Evolutionary conservation across 2,329 filamentous ascomycete genomes (phyloP), one percentile per base, ranked within the genome.

Genomic region (Aspergillus sp.): DNA sequence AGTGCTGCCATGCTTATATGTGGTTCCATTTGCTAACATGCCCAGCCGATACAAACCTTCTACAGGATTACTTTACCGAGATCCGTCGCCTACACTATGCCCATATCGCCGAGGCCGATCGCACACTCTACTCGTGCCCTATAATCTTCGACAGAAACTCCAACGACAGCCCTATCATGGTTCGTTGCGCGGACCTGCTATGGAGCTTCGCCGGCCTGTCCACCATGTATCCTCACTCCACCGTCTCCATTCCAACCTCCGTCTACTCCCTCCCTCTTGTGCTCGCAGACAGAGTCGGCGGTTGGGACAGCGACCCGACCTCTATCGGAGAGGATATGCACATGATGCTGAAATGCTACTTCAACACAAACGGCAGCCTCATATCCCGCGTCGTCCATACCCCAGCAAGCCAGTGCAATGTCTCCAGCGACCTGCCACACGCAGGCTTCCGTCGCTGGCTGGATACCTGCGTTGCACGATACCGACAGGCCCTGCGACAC

Each of bases 261-360:
- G 88, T 90, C 34, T 91, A 90, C 68, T 90, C 88, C 5, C 72
- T 90, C 0, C 85, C 88, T 1, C 80, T 91, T 41, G 80, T 83
- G 46, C 75, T 91, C 15, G 83, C 88, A 41, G 87, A 89, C 65
- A 81, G 83, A 27, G 88, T 89, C 30, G 86, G 86, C 9, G 88
- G 88, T 24, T 91, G 88, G 88, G 88, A 90, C 68, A 83, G 84
- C 54, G 86, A 84, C 51, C 80, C 84, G 1, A 87, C 89, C 60
- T 87, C 88, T 19, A 90, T 91, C 64, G 88, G 88, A 44, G 88
- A 91, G 73, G 88, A 90, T 68, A 74, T 90, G 67, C 88, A 91
- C 76, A 90, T 90, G 88, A 89, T 89, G 68, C 80, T 90, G 61
- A 90, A 90, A 78, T 90, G 87, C 71, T 90, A 90, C 76, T 90